A percentile compares a stretch with the other conserved stretches of the same genome.
phyloP scores from a whole-genome alignment of 1,284 basidiomycete genomes.

The Rhodotorula sp. region DNA sequence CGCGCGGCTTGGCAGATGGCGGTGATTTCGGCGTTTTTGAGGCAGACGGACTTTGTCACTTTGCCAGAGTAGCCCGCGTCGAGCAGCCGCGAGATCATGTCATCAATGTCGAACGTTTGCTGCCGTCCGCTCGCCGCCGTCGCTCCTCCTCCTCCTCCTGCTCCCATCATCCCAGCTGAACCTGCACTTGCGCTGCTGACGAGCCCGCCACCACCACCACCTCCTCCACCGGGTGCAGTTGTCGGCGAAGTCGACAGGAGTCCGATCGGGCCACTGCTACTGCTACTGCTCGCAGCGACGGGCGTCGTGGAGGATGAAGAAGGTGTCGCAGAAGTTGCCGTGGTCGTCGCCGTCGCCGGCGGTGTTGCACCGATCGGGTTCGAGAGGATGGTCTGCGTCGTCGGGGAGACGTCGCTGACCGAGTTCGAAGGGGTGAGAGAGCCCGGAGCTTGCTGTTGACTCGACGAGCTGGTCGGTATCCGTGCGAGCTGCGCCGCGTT shows the following conservation, averaged over 20 bases:
- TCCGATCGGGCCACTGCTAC: background rate
- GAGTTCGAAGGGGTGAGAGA: slow-evolving; percentile 1
- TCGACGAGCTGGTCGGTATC: background rate
- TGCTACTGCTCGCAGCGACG: background rate
- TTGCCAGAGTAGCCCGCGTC: slow-evolving; percentile 98
- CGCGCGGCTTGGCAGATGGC: slow-evolving; percentile 95
- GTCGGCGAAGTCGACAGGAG: slow-evolving; percentile 38
- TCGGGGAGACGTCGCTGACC: slow-evolving; percentile 47
- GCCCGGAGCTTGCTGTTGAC: background rate
- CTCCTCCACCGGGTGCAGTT: slow-evolving; percentile 1
- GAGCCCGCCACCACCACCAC: no score
- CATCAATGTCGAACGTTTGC: slow-evolving; percentile 83
- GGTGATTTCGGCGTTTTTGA: slow-evolving; percentile 96
- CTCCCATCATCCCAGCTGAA: background rate
- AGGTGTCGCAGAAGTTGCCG: slow-evolving; percentile 7
- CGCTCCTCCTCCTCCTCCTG: background rate
- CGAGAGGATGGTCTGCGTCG: slow-evolving; percentile 51
- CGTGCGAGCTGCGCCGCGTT: slow-evolving; percentile 6
- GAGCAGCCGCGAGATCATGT: slow-evolving; percentile 94
- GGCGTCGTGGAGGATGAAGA: background rate
- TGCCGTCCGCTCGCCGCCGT: background rate
- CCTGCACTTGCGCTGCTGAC: no score
- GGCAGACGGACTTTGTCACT: slow-evolving; percentile 84
- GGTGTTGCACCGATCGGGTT: slow-evolving; percentile 41
- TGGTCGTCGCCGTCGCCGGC: background rate